Evolutionary conservation across 306 rosid genomes (phyloP).

Genomic region (Dalbergia cochinchinensis): DNA sequence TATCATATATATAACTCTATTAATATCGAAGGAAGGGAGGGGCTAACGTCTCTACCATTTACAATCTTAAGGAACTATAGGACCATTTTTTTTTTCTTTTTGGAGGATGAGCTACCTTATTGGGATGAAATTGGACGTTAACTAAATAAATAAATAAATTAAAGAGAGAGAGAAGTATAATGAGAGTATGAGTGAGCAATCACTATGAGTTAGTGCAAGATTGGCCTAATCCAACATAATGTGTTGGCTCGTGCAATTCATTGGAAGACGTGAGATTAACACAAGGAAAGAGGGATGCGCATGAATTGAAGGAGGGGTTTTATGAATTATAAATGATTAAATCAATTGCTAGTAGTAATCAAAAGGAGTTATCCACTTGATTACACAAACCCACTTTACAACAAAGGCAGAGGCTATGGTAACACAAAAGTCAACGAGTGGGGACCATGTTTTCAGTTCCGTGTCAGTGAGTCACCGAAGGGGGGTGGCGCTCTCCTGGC

Average conservation of each 20-base stretch:
- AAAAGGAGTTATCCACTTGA: conserved; percentile 48
- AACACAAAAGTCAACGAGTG: conserved; percentile 59
- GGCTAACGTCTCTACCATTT: too few relatives aligned
- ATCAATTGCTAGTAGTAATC: not conserved
- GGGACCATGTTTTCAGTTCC: conserved; percentile 46
- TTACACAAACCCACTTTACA: conserved; percentile 42
- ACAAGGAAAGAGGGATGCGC: not conserved
- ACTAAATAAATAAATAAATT: too few relatives aligned
- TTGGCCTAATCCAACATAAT: conserved; percentile 42
- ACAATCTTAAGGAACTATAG: too few relatives aligned
- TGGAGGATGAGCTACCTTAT: too few relatives aligned
- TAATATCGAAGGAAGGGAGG: too few relatives aligned
- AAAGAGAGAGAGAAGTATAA: not conserved
- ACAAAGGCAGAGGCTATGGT: conserved; percentile 38
- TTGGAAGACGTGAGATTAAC: conserved; percentile 13
- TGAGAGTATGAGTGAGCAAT: conserved; percentile 50
- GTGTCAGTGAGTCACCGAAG: conserved; percentile 37
- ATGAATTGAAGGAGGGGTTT: too few relatives aligned
- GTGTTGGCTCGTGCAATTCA: conserved; percentile 17
- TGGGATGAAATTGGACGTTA: too few relatives aligned
- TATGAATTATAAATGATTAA: too few relatives aligned
- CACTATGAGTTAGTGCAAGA: conserved; percentile 45
- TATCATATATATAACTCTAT: too few relatives aligned
- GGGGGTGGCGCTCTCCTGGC: conserved; percentile 34
- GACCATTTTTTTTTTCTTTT: too few relatives aligned